phyloP scores from a whole-genome alignment of 768 basidiomycete genomes.

The Termitomyces titanicus region DNA sequence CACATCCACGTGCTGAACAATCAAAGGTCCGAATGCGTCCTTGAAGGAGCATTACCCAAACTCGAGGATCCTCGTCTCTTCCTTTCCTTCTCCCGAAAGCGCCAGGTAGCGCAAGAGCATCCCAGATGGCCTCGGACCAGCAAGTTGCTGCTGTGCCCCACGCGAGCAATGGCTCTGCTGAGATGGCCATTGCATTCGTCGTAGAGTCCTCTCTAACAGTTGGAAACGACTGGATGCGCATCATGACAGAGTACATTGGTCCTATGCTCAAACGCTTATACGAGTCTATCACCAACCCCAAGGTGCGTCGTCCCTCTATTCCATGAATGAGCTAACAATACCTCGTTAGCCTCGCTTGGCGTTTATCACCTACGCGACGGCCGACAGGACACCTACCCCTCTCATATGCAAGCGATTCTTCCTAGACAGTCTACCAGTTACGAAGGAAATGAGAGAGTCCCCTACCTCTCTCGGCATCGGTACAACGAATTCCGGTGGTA shows the following conservation, averaged over 20 bases:
- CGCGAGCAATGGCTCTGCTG: background rate
- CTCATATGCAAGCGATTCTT: slow-evolving; percentile 60
- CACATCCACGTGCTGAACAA: slow-evolving; percentile 1
- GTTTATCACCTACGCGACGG: slow-evolving; percentile 60
- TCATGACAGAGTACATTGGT: slow-evolving; percentile 44
- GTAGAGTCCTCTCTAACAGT: slow-evolving; percentile 59
- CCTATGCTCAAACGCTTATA: slow-evolving; percentile 49
- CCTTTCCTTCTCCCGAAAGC: background rate
- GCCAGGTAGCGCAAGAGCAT: background rate
- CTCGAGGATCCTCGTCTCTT: background rate
- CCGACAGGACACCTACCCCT: slow-evolving; percentile 52
- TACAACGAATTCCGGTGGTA: slow-evolving; percentile 43
- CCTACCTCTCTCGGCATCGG: slow-evolving; percentile 52
- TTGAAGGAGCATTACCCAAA: background rate
- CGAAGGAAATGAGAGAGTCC: slow-evolving; percentile 44
- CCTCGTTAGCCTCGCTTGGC: slow-evolving; percentile 35
- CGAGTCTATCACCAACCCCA: slow-evolving; percentile 36
- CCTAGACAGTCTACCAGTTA: slow-evolving; percentile 33
- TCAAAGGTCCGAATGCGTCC: background rate
- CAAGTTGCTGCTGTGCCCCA: background rate
- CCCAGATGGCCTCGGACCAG: slow-evolving; percentile 6
- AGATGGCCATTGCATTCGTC: slow-evolving; percentile 51
- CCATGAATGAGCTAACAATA: too few relatives aligned
- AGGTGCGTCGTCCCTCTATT: slow-evolving; percentile 25
- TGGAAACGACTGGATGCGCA: slow-evolving; percentile 45